Percentiles rank a stretch among this genome's conserved stretches.
Conservation (phyloP, 1,284 basidiomycete genomes). For the Trichosporon faecale region DNA sequence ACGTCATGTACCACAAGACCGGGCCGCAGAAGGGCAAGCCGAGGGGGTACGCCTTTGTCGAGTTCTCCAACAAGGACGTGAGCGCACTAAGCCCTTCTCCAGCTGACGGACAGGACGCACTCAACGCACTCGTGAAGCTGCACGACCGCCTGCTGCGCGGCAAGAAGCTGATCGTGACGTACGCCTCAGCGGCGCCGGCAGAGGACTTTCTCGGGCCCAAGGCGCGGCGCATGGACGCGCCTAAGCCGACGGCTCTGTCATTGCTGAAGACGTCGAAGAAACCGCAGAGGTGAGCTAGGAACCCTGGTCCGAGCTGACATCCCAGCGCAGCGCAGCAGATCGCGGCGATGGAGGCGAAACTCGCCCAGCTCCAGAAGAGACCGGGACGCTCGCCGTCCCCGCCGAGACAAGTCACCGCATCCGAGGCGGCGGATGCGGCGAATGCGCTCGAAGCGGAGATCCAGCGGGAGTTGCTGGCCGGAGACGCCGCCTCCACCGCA, state of each 20-base stretch:
- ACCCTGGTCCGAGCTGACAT: slow-evolving; percentile 11
- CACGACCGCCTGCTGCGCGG: slow-evolving; percentile 81
- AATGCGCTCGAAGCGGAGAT: slow-evolving; percentile 25
- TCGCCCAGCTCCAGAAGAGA: slow-evolving; percentile 67
- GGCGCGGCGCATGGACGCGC: slow-evolving; percentile 53
- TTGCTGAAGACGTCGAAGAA: slow-evolving; percentile 70
- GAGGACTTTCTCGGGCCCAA: slow-evolving; percentile 20
- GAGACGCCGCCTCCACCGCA: background rate
- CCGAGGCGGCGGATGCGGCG: slow-evolving; percentile 10
- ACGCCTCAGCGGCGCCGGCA: slow-evolving; percentile 64
- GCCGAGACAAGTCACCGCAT: slow-evolving; percentile 9
- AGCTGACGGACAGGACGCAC: slow-evolving; percentile 65
- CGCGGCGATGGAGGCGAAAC: slow-evolving; percentile 90
- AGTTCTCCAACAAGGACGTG: slow-evolving; percentile 75
- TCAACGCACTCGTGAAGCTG: slow-evolving; percentile 69
- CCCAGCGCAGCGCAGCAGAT: slow-evolving; percentile 80
- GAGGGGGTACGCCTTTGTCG: slow-evolving; percentile 90
- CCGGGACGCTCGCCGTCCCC: slow-evolving; percentile 23
- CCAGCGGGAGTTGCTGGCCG: slow-evolving; percentile 21
- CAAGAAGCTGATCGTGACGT: slow-evolving; percentile 80
- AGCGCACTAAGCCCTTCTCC: slow-evolving; percentile 50
- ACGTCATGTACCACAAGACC: slow-evolving; percentile 91
- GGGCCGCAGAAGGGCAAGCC: slow-evolving; percentile 87
- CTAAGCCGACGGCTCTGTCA: slow-evolving; percentile 80
- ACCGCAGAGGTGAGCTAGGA: slow-evolving; percentile 59